phyloP scores from a whole-genome alignment of 495 filamentous ascomycete genomes.

The Aspergillus leporis region DNA sequence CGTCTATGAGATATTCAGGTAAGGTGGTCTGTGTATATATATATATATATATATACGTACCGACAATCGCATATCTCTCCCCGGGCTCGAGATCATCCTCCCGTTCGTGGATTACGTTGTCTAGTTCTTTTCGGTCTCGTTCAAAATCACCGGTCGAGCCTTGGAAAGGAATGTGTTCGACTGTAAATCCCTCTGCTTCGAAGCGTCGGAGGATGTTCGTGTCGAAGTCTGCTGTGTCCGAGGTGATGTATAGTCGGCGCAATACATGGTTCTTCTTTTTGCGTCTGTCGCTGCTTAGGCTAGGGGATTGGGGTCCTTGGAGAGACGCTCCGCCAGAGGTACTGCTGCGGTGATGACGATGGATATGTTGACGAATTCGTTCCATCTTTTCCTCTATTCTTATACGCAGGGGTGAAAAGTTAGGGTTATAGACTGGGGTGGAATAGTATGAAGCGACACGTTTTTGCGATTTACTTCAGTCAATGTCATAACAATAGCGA shows the following conservation, averaged over 20 bases:
- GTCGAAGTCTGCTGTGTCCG: constrained; percentile 61
- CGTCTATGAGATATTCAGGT: too few species aligned
- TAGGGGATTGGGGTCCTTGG: constrained; percentile 19
- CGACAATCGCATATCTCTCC: constrained; percentile 49
- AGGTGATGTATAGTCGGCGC: constrained; percentile 56
- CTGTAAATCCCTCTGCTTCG: constrained; percentile 64
- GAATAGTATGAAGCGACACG: too few species aligned
- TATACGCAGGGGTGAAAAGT: neutral
- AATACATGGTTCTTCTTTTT: constrained; percentile 19
- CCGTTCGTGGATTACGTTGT: constrained; percentile 48
- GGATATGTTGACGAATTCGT: constrained; percentile 19
- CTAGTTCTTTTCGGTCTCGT: constrained; percentile 32
- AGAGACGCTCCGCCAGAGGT: constrained; percentile 2
- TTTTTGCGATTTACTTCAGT: neutral
- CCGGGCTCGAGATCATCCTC: constrained; percentile 46
- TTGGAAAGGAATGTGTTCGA: constrained; percentile 57
- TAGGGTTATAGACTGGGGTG: neutral
- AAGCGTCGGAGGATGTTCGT: constrained; percentile 53
- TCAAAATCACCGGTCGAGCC: constrained; percentile 42
- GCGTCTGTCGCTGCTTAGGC: constrained; percentile 12
- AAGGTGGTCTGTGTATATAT: too few species aligned
- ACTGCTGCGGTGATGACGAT: constrained; percentile 20
- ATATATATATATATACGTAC: too few species aligned
- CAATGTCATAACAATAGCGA: neutral
- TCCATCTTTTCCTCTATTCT: constrained; percentile 14